Base-by-base conservation (phyloP, 2,329 filamentous ascomycete species). In the Clarireedia sp. region DNA sequence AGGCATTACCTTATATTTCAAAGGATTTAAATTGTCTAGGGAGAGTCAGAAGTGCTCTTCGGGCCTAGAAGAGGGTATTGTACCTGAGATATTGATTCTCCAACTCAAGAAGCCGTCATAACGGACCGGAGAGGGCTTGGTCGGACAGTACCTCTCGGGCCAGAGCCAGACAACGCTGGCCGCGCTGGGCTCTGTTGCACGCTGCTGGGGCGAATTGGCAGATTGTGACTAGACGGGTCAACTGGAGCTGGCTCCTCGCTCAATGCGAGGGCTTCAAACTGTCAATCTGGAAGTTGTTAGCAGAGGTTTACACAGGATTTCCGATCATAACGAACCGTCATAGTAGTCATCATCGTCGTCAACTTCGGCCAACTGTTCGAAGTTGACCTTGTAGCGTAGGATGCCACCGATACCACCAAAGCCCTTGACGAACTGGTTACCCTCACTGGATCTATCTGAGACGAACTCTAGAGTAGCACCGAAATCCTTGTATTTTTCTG, bases 301-400 rank as follows among this genome's bases (percentile, higher is more conserved):
- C 36, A 56, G 62, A 53, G 59, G 51, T n/a, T 45, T 46, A 14
- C 41, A 10, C 38, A 49, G 38, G 17, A n/a, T 23, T 3, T 33
- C 10, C 10, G 29, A n/a, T 10, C n/a, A 41, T 38, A 57, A 57
- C 60, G 47, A 64, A 80, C 79, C 82, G 73, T 88, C 85, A 76
- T 92, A 90, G 78, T 95, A 96, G 72, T 97, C 92, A 74, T 91
- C 87, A 71, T 94, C 88, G 72, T 95, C 91, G 69, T 87, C 84
- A 69, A 87, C 80, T 72, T 97, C 94, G 73, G 87, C 87, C 74
- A 99, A 82, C 75, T 99, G 95, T 77, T 99, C 95, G 77, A 99
- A 99, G 80, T 99, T 99, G 80, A 99, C 90, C 80, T 96, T 96
- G 85, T 99, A 99, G 66, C 94, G 90, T 71, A 99, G 84, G 69